These are phyloP conservation scores for Linum usitatissimum DNA, from an alignment of 345 rosid genomes.

Conservation along the genomic window DNA sequence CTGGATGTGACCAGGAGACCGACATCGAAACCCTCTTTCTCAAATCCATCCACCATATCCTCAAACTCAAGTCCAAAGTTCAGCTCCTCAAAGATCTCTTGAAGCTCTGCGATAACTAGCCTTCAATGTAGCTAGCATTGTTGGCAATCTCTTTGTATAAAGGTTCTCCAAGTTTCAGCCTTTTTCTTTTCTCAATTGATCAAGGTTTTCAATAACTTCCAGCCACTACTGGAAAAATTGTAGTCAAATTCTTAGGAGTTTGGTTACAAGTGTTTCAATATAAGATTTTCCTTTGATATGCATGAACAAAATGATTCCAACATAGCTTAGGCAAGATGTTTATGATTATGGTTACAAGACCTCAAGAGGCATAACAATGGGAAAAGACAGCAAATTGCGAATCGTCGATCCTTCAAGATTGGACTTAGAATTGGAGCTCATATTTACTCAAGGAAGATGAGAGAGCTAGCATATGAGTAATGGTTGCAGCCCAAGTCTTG, in stretches of 20 bases:
- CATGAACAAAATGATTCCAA: too few species aligned
- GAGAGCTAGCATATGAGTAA: constrained; percentile 57
- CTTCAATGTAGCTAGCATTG: not conserved
- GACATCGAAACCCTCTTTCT: constrained; percentile 1
- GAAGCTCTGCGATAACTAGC: not conserved
- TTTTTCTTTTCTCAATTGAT: not conserved
- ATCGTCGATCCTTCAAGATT: not conserved
- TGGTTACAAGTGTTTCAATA: too few species aligned
- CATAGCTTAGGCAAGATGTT: not conserved
- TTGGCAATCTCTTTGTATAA: not conserved
- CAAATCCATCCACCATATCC: not conserved
- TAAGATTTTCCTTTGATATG: too few species aligned
- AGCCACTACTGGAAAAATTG: constrained; percentile 22
- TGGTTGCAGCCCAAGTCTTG: constrained; percentile 61
- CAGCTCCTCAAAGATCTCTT: constrained; percentile 2
- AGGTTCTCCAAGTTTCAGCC: not conserved
- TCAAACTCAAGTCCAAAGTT: not conserved
- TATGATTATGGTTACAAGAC: not conserved
- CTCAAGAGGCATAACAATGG: not conserved
- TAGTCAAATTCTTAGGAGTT: constrained; percentile 19
- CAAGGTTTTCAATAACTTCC: not conserved
- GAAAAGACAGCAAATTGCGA: not conserved
- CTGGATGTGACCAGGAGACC: not conserved
- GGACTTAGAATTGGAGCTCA: constrained; percentile 32
- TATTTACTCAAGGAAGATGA: constrained; percentile 45